These are phyloP conservation scores for Calocera viscosa DNA, from an alignment of 768 basidiomycete genomes.

Conservation along the genomic window DNA sequence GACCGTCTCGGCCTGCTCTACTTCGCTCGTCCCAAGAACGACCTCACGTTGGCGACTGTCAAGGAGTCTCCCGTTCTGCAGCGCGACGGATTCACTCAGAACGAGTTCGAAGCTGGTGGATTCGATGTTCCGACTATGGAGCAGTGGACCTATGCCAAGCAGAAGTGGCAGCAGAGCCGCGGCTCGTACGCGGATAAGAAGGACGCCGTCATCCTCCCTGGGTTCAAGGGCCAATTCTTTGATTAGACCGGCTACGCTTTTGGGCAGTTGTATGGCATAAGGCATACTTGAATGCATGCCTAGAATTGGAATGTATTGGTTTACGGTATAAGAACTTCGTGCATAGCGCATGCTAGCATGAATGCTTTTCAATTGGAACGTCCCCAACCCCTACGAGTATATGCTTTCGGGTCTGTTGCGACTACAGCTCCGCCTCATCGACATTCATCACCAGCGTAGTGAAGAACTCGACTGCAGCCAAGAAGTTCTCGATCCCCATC, in stretches of 20 bases:
- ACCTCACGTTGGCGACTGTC: constrained; percentile 30
- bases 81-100: constrained; percentile 34
- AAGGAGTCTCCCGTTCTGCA: constrained; percentile 35
- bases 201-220: neutral
- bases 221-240: neutral
- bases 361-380: too few species aligned
- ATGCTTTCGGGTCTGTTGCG: neutral
- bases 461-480: constrained; percentile 59
- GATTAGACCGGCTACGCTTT: neutral
- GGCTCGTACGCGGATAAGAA: neutral
- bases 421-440: constrained; percentile 34
- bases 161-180: neutral
- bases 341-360: neutral
- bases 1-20: constrained; percentile 28
- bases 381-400: neutral
- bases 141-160: constrained; percentile 24
- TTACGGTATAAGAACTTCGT: too few species aligned
- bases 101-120: constrained; percentile 35
- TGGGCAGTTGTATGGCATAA: too few species aligned
- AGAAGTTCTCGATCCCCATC: constrained; percentile 37
- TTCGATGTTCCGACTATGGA: constrained; percentile 30
- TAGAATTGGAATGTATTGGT: too few species aligned
- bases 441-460: constrained; percentile 53
- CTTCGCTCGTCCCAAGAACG: constrained; percentile 27
- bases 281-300: too few species aligned